Percentiles rank a stretch among this genome's conserved stretches.
Conservation (phyloP, 441 rosid genomes). For the Euphorbia corollata region DNA sequence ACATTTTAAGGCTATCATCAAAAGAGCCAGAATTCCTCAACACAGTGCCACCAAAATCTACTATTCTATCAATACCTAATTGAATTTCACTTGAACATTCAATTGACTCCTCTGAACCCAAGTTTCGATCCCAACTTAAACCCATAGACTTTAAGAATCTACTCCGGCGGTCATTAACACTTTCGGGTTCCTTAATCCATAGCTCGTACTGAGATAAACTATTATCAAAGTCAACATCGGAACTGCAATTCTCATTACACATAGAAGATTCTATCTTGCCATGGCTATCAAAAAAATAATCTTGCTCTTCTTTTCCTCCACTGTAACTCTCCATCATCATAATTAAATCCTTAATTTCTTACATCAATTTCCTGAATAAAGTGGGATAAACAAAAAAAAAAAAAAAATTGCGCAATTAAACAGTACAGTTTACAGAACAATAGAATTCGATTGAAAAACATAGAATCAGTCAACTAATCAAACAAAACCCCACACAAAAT, state of each 20-base stretch:
- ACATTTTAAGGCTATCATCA: constrained; percentile 16
- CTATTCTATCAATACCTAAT: constrained; percentile 28
- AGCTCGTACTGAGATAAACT: constrained; percentile 37
- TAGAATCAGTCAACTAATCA: not conserved
- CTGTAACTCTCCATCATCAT: constrained; percentile 36
- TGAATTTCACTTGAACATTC: constrained; percentile 13
- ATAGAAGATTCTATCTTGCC: constrained; percentile 40
- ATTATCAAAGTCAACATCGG: constrained; percentile 20
- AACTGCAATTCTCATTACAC: constrained; percentile 27
- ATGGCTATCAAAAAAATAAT: constrained; percentile 58
- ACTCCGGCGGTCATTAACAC: constrained; percentile 61
- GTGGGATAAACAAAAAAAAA: not conserved
- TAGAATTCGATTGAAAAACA: constrained; percentile 6
- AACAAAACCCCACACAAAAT: not conserved
- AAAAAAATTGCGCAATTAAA: not conserved
- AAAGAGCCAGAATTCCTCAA: constrained; percentile 29
- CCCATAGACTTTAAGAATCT: constrained; percentile 73
- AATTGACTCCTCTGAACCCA: constrained; percentile 21
- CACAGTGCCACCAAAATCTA: constrained; percentile 36
- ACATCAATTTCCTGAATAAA: constrained; percentile 35
- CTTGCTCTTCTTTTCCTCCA: constrained; percentile 48
- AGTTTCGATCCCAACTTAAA: constrained; percentile 28
- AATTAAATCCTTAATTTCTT: not conserved
- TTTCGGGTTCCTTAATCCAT: constrained; percentile 58
- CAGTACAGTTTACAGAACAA: not conserved